Percentiles rank a stretch among this genome's conserved stretches.
Conservation (phyloP, 805 yeast species). For the Candida awuae region DNA sequence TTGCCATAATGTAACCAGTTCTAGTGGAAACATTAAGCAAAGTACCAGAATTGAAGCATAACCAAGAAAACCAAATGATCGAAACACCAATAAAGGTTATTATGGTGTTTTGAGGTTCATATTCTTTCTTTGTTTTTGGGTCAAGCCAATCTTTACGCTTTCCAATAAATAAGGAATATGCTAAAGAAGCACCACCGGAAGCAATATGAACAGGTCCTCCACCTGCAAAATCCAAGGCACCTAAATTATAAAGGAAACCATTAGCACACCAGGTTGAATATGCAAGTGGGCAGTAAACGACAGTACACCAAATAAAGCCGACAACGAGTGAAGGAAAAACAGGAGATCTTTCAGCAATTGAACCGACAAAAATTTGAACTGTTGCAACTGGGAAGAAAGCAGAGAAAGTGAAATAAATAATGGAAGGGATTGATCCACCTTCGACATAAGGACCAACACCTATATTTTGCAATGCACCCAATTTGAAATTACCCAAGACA, state of each 20-base stretch:
- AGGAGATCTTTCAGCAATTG: slow-evolving; percentile 38
- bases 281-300: slow-evolving; percentile 40
- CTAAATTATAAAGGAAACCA: slow-evolving; percentile 38
- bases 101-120: slow-evolving; percentile 30
- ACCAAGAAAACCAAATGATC: slow-evolving; percentile 42
- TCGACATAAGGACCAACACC: slow-evolving; percentile 34
- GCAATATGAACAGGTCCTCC: slow-evolving; percentile 45
- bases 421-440: slow-evolving; percentile 43
- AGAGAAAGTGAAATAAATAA: slow-evolving; percentile 37
- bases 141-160: slow-evolving; percentile 30
- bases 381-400: slow-evolving; percentile 42
- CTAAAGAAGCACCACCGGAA: slow-evolving; percentile 35
- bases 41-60: slow-evolving; percentile 42
- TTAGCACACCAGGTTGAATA: slow-evolving; percentile 40
- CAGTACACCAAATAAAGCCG: slow-evolving; percentile 34
- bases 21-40: slow-evolving; percentile 33
- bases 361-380: slow-evolving; percentile 40
- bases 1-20: slow-evolving; percentile 39
- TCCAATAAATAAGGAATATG: slow-evolving; percentile 38
- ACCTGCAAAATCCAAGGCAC: slow-evolving; percentile 42
- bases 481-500: slow-evolving; percentile 30
- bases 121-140: slow-evolving; percentile 24
- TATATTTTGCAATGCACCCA: slow-evolving; percentile 34
- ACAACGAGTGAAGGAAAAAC: slow-evolving; percentile 35
- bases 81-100: slow-evolving; percentile 38